These are phyloP conservation scores for Stylonectria norvegica DNA, from an alignment of 2,329 filamentous ascomycete genomes.

Conservation along the genomic window DNA sequence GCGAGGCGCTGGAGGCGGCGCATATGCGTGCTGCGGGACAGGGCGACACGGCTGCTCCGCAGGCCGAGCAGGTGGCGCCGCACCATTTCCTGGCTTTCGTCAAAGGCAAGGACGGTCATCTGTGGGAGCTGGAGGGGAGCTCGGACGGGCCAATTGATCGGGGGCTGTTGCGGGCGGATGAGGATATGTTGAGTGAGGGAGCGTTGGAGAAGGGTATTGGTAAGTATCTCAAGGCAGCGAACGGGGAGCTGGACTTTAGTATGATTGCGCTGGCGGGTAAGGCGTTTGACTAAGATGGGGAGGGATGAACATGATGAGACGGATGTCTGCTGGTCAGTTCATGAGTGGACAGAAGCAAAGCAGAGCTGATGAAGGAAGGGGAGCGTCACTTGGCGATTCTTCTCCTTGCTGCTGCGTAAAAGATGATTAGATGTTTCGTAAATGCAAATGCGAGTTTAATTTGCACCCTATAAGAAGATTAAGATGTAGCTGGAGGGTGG, in stretches of 20 bases:
- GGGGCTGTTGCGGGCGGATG: conserved; percentile 49
- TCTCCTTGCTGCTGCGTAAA: no score
- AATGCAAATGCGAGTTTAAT: no score
- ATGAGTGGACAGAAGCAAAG: no score
- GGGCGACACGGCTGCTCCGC: conserved; percentile 65
- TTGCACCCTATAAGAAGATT: no score
- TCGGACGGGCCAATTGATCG: conserved; percentile 71
- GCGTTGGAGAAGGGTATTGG: conserved; percentile 61
- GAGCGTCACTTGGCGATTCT: no score
- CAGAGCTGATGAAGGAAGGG: no score
- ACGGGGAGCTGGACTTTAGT: conserved; percentile 38
- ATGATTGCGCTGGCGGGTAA: conserved; percentile 35
- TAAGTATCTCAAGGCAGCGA: conserved; percentile 38
- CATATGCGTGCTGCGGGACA: conserved; percentile 65
- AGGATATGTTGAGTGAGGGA: conserved; percentile 63
- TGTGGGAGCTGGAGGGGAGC: conserved; percentile 79
- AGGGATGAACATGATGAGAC: no score
- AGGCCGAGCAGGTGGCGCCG: conserved; percentile 58
- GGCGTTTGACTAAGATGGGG: no score
- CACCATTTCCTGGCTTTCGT: conserved; percentile 82
- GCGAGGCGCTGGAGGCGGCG: conserved; percentile 65
- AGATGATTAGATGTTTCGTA: no score
- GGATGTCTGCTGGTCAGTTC: no score
- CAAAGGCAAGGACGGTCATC: conserved; percentile 57
- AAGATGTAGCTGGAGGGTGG: no score